A percentile compares a stretch with the other conserved stretches of the same genome.
Evolutionary conservation across 2,329 filamentous ascomycete genomes (phyloP).

Genomic region (Alternaria novae-zelandiae): DNA sequence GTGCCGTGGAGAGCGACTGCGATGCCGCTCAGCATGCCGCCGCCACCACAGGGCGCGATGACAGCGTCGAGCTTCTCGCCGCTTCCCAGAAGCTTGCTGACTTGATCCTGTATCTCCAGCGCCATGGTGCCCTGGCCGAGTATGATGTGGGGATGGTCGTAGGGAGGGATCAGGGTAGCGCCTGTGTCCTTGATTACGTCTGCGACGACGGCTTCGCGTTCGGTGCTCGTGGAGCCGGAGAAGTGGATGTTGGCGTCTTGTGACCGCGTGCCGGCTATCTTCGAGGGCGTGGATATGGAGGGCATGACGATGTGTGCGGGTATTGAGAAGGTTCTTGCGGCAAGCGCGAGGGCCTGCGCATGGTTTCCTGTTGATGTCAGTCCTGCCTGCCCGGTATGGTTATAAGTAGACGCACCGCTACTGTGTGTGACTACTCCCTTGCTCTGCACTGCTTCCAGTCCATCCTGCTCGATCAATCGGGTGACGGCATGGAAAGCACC

Average conservation of each 20-base stretch:
- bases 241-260: constrained; percentile 83
- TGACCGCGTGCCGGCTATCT: constrained; percentile 80
- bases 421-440: constrained; percentile 89
- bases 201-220: constrained; percentile 80
- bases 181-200: constrained; percentile 73
- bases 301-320: constrained; percentile 94
- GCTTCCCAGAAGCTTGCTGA: constrained; percentile 57
- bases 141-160: constrained; percentile 91
- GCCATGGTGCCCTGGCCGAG: constrained; percentile 91
- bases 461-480: constrained; percentile 66
- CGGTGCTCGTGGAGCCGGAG: constrained; percentile 77
- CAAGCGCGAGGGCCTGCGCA: constrained; percentile 88
- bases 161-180: constrained; percentile 83
- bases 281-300: constrained; percentile 78
- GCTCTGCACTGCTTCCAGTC: constrained; percentile 53
- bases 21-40: constrained; percentile 84
- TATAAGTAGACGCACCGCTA: constrained; percentile 65
- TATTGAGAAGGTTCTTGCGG: constrained; percentile 74
- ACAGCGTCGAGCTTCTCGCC: constrained; percentile 57
- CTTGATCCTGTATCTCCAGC: constrained; percentile 81
- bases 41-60: constrained; percentile 84
- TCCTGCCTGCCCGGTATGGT: not conserved
- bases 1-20: constrained; percentile 78
- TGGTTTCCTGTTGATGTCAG: constrained; percentile 74
- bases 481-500: constrained; percentile 88